Percentiles rank a stretch among this genome's conserved stretches.
These are phyloP conservation scores for Suillus decipiens DNA, from an alignment of 768 basidiomycete species.

Conservation along the genomic window DNA sequence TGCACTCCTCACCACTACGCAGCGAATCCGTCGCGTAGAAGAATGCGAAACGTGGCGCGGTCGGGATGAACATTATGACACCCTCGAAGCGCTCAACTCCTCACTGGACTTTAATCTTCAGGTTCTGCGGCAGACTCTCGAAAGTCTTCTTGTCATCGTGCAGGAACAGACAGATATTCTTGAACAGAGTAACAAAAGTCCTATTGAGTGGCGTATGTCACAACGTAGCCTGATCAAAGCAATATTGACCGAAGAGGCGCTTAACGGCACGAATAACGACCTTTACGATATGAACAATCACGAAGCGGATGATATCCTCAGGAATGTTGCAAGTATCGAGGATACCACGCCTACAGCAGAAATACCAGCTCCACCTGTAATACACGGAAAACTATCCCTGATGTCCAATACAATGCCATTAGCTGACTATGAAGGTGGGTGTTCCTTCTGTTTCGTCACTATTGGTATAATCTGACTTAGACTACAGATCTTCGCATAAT, in stretches of 20 bases:
- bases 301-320: constrained; percentile 16
- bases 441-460: not conserved
- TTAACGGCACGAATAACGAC: constrained; percentile 17
- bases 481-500: constrained; percentile 17
- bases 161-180: constrained; percentile 42
- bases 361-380: constrained; percentile 16
- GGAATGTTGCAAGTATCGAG: constrained; percentile 16
- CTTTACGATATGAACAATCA: constrained; percentile 13
- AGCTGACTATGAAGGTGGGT: constrained; percentile 22
- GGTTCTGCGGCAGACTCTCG: constrained; percentile 39
- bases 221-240: constrained; percentile 38
- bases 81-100: constrained; percentile 30
- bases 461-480: not conserved
- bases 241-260: constrained; percentile 24
- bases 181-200: constrained; percentile 39
- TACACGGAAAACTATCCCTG: constrained; percentile 14
- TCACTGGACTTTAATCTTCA: constrained; percentile 38
- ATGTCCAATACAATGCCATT: not conserved
- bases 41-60: constrained; percentile 26
- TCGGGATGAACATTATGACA: constrained; percentile 27
- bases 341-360: constrained; percentile 2
- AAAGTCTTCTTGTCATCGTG: constrained; percentile 38
- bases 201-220: constrained; percentile 49
- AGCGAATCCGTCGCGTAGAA: constrained; percentile 32
- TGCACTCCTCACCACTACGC: constrained; percentile 41